Base-by-base conservation (phyloP, 2,329 filamentous ascomycete genomes). In the Zymoseptoria brevis region DNA sequence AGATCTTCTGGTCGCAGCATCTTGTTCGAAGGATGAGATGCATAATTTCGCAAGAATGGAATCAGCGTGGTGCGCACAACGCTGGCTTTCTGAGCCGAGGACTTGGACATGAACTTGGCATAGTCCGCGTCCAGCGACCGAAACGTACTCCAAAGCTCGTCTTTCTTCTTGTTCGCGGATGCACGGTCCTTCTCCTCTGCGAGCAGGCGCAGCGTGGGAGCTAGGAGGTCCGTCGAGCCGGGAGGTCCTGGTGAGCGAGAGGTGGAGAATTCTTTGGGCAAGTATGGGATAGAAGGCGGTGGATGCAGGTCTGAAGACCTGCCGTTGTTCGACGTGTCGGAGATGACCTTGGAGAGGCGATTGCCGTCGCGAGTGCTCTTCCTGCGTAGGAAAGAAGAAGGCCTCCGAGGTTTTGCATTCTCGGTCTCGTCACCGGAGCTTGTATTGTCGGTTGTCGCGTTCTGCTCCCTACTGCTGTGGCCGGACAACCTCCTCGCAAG, bases 1-100 rank as follows among this genome's bases (percentile, higher is more conserved):
- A 96, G 75, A 71, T 96, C 90, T 75, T 96, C 90, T 1, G 89
- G 80, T n/a, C 83, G 78, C 52, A 96, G 77, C 16, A 73, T 77
- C 63, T 78, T 79, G 67, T 84, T 87, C 8, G 88, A 90, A 1
- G 83, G 76, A 68, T 93, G 87, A 35, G 81, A 76, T 60, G 83
- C 81, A 67, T 91, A 86, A 55, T 82, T 85, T 59, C 84, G 82
- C 50, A 96, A 76, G 67, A 96, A 96, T 0, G 90, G 89, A 19
- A 96, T 74, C 3, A 96, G 79, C 0, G 83, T 80, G 7, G 80
- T 81, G 41, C 90, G 86, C 58, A 96, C 82, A 52, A 92, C 82
- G 63, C 85, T 86, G 63, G 90, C 88, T 70, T 90, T 91, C 65
- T 91, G 78, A 0, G 86, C 79, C 66, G 81, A 88, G 35, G 86